Conservation (phyloP, 2,329 filamentous ascomycete genomes). For the Pochonia chlamydosporia region DNA sequence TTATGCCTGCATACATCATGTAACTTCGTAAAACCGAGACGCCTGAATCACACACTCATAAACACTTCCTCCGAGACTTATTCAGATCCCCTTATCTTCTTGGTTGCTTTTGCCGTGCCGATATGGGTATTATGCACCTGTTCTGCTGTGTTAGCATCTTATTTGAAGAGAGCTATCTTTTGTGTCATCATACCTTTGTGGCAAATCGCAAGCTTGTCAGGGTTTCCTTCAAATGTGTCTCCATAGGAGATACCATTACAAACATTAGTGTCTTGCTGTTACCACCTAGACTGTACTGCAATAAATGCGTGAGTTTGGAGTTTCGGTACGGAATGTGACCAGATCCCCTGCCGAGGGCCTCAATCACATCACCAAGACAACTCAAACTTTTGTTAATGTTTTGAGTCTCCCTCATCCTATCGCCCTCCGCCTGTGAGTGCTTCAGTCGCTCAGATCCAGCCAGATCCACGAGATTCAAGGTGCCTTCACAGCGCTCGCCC, state of each 20-base stretch:
- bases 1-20: slow-evolving; percentile 4
- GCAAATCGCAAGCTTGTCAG: slow-evolving; percentile 93
- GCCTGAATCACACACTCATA: background rate
- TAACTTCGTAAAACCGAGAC: slow-evolving; percentile 3
- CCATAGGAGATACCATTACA: slow-evolving; percentile 91
- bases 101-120: slow-evolving; percentile 75
- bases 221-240: slow-evolving; percentile 87
- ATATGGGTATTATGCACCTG: slow-evolving; percentile 87
- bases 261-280: slow-evolving; percentile 99
- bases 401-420: slow-evolving; percentile 86
- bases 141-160: slow-evolving; percentile 6
- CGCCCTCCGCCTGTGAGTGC: slow-evolving; percentile 79
- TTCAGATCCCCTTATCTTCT: slow-evolving; percentile 45
- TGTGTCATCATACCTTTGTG: slow-evolving; percentile 62
- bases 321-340: slow-evolving; percentile 90
- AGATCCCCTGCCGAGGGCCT: slow-evolving; percentile 78
- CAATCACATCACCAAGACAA: slow-evolving; percentile 90
- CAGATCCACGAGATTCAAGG: slow-evolving; percentile 90
- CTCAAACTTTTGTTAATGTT: slow-evolving; percentile 95
- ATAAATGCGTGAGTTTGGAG: slow-evolving; percentile 90
- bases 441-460: slow-evolving; percentile 89
- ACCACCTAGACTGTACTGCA: slow-evolving; percentile 90
- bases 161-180: background rate
- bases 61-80: slow-evolving; percentile 6
- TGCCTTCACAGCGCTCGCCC: slow-evolving; percentile 82